Evolutionary conservation across 164 flowering plant genomes (phyloP), one percentile per base, ranked within the genome.

Genomic region (Dillenia suffruticosa): DNA sequence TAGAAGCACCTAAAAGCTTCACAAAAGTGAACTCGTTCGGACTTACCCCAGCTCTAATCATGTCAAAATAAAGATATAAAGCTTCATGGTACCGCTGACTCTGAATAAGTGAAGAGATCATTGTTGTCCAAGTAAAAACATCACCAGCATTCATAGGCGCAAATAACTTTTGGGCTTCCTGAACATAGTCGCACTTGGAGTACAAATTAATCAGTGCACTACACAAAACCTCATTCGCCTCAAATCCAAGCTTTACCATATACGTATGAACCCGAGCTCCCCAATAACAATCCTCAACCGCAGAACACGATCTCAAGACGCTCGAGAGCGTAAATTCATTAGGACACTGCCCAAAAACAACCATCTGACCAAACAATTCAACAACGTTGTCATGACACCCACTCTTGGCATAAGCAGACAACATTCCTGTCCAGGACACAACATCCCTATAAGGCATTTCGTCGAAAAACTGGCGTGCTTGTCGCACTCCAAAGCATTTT

Each of bases 21-120:
- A 75, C 87, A 68, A 81, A 83, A 45, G 90, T 81, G 57, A 75
- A 85, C 72, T 74, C 84, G 56, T 81, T 81, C 2, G 90, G 87
- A 63, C n/a, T 40, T 57, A 79, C 51, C 10, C 84, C 77, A 12
- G 62, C 76, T n/a, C 45, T 43, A 56, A 83, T 44, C 90, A 85
- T 85, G 12, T 48, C 40, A 2, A 46, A 13, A 64, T 76, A 83
- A 17, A 77, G 57, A 43, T 61, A 40, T 9, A 83, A 12, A 59
- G 80, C 76, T 62, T n/a, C 71, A 22, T 26, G 59, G 79, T 79
- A 80, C 24, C 72, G 62, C 49, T 63, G 53, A 57, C 65, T 73
- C 61, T 76, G 67, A 2, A 73, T 66, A 26, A 67, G 66, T 12
- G 79, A 73, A 64, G 86, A 78, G 57, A 85, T 74, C 77, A 79